phyloP scores from a whole-genome alignment of 2,329 filamentous ascomycete species.

The Amauroascus verrucosus region DNA sequence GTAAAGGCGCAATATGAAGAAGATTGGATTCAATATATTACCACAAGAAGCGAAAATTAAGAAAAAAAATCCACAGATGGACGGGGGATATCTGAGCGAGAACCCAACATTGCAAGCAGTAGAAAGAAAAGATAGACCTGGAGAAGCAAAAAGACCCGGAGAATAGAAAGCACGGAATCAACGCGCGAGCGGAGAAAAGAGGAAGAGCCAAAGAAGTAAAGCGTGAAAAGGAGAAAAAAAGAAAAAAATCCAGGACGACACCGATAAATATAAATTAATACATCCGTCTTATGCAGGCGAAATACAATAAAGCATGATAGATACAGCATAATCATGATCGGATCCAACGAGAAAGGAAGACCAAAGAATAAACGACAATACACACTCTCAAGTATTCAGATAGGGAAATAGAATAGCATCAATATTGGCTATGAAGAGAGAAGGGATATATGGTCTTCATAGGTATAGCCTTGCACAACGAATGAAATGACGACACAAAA shows the following conservation, averaged over 20 bases:
- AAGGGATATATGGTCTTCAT: not conserved
- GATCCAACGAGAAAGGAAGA: constrained; percentile 3
- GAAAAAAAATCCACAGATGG: not conserved
- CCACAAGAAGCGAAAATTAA: not conserved
- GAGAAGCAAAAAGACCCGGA: not conserved
- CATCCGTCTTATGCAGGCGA: not conserved
- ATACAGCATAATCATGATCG: constrained; percentile 4
- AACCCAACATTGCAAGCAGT: not conserved
- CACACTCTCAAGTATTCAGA: not conserved
- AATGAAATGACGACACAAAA: not conserved
- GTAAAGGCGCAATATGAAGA: no score
- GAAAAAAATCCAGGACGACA: not conserved
- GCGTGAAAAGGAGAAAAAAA: not conserved
- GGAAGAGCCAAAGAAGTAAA: no score
- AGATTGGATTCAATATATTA: constrained; percentile 3
- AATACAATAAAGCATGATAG: not conserved
- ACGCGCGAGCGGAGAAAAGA: not conserved
- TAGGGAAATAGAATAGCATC: not conserved
- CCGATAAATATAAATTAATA: not conserved
- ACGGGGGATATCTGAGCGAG: constrained; percentile 9
- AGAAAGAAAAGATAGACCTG: not conserved
- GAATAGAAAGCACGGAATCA: not conserved
- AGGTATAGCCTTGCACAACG: not conserved
- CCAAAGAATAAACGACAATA: not conserved
- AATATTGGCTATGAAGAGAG: not conserved